A percentile compares a stretch with the other conserved stretches of the same genome.
phyloP scores from a whole-genome alignment of 2,329 filamentous ascomycete species.

The Trichocomaceae sp. region DNA sequence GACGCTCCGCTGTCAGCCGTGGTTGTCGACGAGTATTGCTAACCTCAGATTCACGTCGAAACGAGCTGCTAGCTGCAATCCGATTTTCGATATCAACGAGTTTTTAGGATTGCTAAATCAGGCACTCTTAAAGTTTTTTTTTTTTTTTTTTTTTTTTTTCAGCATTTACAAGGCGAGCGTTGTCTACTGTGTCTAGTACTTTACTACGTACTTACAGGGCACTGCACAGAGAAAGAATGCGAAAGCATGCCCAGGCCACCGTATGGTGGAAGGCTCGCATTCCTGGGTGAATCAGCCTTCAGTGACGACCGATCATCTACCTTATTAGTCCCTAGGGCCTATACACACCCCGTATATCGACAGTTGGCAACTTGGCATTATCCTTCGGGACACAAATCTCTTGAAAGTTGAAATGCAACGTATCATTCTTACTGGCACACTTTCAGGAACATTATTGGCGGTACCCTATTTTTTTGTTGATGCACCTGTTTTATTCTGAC shows the following conservation, averaged over 20 bases:
- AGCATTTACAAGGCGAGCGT: too few species aligned
- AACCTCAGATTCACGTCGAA: not conserved
- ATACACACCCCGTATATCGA: conserved; percentile 33
- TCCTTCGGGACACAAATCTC: conserved; percentile 50
- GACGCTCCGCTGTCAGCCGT: not conserved
- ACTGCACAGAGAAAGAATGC: not conserved
- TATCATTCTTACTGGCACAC: conserved; percentile 4
- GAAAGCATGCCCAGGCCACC: not conserved
- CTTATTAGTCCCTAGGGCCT: not conserved
- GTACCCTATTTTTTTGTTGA: not conserved
- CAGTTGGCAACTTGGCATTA: conserved; percentile 37
- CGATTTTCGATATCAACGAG: conserved; percentile 3
- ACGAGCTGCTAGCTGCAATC: not conserved
- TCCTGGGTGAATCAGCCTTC: not conserved
- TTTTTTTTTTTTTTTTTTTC: too few species aligned
- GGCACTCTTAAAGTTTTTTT: too few species aligned
- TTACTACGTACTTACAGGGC: too few species aligned
- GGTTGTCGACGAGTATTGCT: not conserved
- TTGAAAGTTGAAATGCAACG: conserved; percentile 7
- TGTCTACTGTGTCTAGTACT: too few species aligned
- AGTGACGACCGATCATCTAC: not conserved
- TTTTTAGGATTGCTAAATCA: conserved; percentile 38
- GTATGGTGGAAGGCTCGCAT: not conserved
- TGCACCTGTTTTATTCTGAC: not conserved
- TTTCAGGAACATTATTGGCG: not conserved